These are phyloP conservation scores for Albophoma yamanashiensis DNA, from an alignment of 2,329 filamentous ascomycete genomes.

Conservation along the genomic window DNA sequence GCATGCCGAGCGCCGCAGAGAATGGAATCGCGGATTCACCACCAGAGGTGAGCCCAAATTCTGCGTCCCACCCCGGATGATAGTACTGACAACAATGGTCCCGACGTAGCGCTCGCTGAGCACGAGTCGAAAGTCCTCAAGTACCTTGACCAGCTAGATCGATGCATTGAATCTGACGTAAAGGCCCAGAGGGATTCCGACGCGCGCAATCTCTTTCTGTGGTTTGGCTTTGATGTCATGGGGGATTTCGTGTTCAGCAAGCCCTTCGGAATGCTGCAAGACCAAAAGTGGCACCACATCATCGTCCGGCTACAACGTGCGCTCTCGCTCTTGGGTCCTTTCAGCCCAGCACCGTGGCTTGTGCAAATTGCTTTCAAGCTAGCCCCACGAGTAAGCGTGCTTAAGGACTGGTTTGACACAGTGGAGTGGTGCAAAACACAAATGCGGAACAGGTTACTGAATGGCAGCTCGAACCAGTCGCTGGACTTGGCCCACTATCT, in stretches of 20 bases:
- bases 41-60: not conserved
- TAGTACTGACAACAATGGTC: not conserved
- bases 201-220: constrained; percentile 13
- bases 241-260: constrained; percentile 23
- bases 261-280: constrained; percentile 21
- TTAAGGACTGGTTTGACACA: constrained; percentile 13
- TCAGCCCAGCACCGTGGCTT: constrained; percentile 17
- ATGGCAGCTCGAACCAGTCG: not conserved
- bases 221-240: constrained; percentile 23
- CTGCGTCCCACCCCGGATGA: not conserved
- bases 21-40: not conserved
- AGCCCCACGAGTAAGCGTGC: constrained; percentile 4
- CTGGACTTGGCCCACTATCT: constrained; percentile 1
- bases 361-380: constrained; percentile 12
- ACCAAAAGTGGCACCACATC: constrained; percentile 15
- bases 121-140: not conserved
- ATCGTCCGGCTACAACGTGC: constrained; percentile 14
- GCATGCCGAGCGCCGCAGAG: not conserved
- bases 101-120: not conserved
- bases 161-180: not conserved
- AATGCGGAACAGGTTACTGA: constrained; percentile 5
- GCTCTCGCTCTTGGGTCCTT: constrained; percentile 15
- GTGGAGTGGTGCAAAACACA: constrained; percentile 11
- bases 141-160: not conserved
- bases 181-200: constrained; percentile 11